Base-by-base conservation (phyloP, 2,329 filamentous ascomycete species). In the Fusarium illudens region DNA sequence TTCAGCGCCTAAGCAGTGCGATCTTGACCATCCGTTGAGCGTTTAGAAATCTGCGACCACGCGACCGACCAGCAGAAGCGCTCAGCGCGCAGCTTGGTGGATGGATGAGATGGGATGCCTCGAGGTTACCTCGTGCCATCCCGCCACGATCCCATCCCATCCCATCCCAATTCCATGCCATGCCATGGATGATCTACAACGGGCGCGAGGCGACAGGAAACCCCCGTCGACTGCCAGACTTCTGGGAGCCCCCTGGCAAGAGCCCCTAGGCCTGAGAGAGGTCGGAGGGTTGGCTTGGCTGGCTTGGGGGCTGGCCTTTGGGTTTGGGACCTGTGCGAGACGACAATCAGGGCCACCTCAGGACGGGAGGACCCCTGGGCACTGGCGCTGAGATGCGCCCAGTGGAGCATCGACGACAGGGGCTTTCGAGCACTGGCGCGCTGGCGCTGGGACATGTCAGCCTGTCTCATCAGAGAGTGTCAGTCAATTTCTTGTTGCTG, bases 381-480 rank as follows among this genome's bases (percentile, higher is more conserved):
- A 69, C 58, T 73, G 70, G 71, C 71, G 71, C 61, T 71, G 70
- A 53, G 71, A 73, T 73, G 68, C 70, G 71, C 67, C 68, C 64
- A 61, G 72, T 74, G 71, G 72, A 67, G 64, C 29, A 58, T 33
- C 19, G 48, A 60, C 60, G 44, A 56, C 62, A 53, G 60, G 70
- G 69, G 60, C 36, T 29, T 46, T 52, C 33, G 22, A 52, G 44
- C 57, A 64, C 60, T 57, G 60, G 60, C 46, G 39, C 65, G 27
- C 39, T 42, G 55, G 60, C 60, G 64, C 61, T 50, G 27, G 63
- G 58, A 65, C 56, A 70, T 67, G 65, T 62, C 65, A 72, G 71
- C 61, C 52, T 55, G 20, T 49, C 37, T 51, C 29, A 56, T 59
- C 36, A 55, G 53, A 53, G 53, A 53, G 54, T 51, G 54, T 57